Evolutionary conservation across 202 grass and related monocot species (phyloP), one percentile per base, ranked within the genome.

Genomic region (Brachypodium distachyon): DNA sequence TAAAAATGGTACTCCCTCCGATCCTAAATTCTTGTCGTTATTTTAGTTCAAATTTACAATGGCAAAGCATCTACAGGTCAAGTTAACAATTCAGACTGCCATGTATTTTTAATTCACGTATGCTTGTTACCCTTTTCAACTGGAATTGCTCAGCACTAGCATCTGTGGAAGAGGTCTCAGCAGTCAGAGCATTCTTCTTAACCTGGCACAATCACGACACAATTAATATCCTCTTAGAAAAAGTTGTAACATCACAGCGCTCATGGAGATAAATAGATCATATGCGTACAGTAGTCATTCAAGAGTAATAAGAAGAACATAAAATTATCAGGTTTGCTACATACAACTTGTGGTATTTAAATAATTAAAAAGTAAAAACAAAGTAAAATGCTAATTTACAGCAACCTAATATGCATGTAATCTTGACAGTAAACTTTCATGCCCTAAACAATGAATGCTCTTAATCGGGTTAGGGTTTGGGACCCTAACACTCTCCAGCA

Each of bases 41-140:
- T n/a, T n/a, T n/a, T n/a, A 77, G 34, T 6, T 18, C 3, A n/a
- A 55, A 5, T 31, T 76, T 76, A 27, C n/a, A 3, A 49, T n/a
- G 77, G 31, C 70, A 41, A 59, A 80, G n/a, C 54, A 61, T 53
- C 9, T 61, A 67, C 39, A 38, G 2, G 41, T 29, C 47, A 59
- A 62, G 12, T 16, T 41, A 56, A 43, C 0, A 71, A 79, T 6
- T 62, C 22, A 49, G 23, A 61, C 18, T 82, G 10, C 32, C 14
- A 58, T 12, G 76, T 33, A 76, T 21, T 81, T 72, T 22, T 17
- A 21, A 67, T 76, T 78, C 5, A 23, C 4, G 23, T 23, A 62
- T 57, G 4, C 1, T 74, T 28, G 33, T 84, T 89, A 93, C 94
- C 91, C 91, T 91, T 90, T 65, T 89, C 22, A 84, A 55, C 21